Evolutionary conservation across 768 basidiomycete species (phyloP), one percentile per base, ranked within the genome.

Genomic region (Naganishia antarctica): DNA sequence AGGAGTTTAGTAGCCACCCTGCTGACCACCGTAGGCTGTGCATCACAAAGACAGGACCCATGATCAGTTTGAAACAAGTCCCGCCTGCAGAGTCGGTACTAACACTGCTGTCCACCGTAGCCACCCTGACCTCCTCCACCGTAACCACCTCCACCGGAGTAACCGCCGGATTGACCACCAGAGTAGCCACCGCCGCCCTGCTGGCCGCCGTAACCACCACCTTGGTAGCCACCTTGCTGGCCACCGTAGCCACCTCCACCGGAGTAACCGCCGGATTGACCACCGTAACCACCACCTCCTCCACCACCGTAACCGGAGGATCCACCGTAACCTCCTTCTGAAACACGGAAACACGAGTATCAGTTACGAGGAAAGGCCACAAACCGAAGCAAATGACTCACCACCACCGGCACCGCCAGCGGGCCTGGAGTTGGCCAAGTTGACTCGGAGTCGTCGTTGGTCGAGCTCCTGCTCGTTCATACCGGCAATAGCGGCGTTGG

Each of bases 391-490:
- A 32, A 40, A 41, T 67, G 58, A 53, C 40, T 49, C 37, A 63
- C 58, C 43, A 66, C 67, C 37, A 31, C 60, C 60, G 41, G 53
- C 53, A 45, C 58, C 64, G 60, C 66, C 73, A 31, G 70, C 72
- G 46, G 74, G 75, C 64, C 73, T 70, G 64, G 75, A 70, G 77
- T 80, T 81, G 71, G 80, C 80, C 46, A 80, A 81, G 81, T 94
- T 97, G 70, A 67, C 84, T 78, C 91, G 91, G 75, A 98, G 86
- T 66, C 88, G 83, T 69, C 94, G 85, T 57, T 93, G 92, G 79
- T 97, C 94, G 68, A 98, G 85, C 69, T 94, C 90, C 70, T 87
- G 85, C 74, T 96, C 93, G 80, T 97, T 88, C 76, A 94, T 80
- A 44, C 76, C 80, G 47, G 57, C 66, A 75, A 96, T 94, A 47